These are phyloP conservation scores for Hypoxylon trugodes DNA, from an alignment of 495 filamentous ascomycete genomes.

Conservation along the genomic window DNA sequence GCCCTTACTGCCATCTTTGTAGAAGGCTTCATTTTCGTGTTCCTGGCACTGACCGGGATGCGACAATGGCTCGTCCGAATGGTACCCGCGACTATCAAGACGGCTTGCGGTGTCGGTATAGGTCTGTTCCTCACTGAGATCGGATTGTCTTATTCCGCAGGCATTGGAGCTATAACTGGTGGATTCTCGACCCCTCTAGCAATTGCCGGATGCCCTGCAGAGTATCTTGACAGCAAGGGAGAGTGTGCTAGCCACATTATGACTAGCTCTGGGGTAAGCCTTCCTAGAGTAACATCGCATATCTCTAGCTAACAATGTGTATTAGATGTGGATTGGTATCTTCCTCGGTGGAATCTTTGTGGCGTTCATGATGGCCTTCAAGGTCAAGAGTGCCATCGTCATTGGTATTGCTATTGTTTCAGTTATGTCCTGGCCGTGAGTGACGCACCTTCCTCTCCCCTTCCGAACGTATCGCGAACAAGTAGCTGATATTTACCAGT, in stretches of 20 bases:
- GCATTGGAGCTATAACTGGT: slow-evolving; percentile 75
- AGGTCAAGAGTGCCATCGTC: slow-evolving; percentile 80
- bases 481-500: slow-evolving; percentile 41
- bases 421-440: slow-evolving; percentile 79
- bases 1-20: slow-evolving; percentile 86
- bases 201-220: slow-evolving; percentile 69
- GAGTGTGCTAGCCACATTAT: slow-evolving; percentile 62
- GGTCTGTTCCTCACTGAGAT: slow-evolving; percentile 81
- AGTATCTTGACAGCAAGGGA: slow-evolving; percentile 49
- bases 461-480: neutral
- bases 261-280: slow-evolving; percentile 68
- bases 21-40: slow-evolving; percentile 72
- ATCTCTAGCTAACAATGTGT: slow-evolving; percentile 26
- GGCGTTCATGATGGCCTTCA: slow-evolving; percentile 79
- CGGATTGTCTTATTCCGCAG: slow-evolving; percentile 77
- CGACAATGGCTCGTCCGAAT: slow-evolving; percentile 86
- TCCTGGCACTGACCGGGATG: slow-evolving; percentile 77
- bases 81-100: slow-evolving; percentile 80
- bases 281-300: neutral
- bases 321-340: slow-evolving; percentile 77
- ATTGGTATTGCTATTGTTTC: slow-evolving; percentile 84
- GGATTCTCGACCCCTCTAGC: slow-evolving; percentile 67
- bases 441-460: neutral
- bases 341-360: slow-evolving; percentile 81
- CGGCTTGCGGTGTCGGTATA: slow-evolving; percentile 81